phyloP scores from a whole-genome alignment of 306 rosid species.

The Vachellia collinsii region DNA sequence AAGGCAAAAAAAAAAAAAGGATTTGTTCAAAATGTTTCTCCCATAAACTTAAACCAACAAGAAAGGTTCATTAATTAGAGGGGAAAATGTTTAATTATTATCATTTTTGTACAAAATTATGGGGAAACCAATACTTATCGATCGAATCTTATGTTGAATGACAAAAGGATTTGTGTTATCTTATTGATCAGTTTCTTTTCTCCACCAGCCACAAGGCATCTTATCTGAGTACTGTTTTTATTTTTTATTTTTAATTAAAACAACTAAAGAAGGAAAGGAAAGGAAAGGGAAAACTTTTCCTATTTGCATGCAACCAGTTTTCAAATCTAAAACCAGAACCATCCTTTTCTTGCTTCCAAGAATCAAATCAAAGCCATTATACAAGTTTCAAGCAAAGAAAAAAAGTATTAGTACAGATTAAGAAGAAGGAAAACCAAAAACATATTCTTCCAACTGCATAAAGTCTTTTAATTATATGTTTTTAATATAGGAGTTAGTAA shows the following conservation, averaged over 20 bases:
- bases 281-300: not conserved
- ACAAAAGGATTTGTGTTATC: not conserved
- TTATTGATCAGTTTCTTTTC: not conserved
- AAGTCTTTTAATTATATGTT: too few relatives aligned
- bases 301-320: not conserved
- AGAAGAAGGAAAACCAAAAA: too few relatives aligned
- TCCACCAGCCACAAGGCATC: not conserved
- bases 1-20: too few relatives aligned
- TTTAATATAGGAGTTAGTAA: too few relatives aligned
- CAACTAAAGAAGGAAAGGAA: not conserved
- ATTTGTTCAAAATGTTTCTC: not conserved
- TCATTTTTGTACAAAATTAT: not conserved
- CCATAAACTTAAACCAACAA: not conserved
- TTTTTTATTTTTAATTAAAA: not conserved
- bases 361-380: slow-evolving; percentile 9
- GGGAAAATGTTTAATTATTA: not conserved
- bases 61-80: not conserved
- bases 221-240: not conserved
- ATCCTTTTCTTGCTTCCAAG: slow-evolving; percentile 22
- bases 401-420: too few relatives aligned
- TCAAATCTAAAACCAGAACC: not conserved
- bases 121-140: not conserved
- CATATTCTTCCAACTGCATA: too few relatives aligned
- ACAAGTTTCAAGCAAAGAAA: not conserved
- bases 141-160: not conserved